phyloP scores from a whole-genome alignment of 192 early-diverging fungal genomes.

The Coemansia sp. region DNA sequence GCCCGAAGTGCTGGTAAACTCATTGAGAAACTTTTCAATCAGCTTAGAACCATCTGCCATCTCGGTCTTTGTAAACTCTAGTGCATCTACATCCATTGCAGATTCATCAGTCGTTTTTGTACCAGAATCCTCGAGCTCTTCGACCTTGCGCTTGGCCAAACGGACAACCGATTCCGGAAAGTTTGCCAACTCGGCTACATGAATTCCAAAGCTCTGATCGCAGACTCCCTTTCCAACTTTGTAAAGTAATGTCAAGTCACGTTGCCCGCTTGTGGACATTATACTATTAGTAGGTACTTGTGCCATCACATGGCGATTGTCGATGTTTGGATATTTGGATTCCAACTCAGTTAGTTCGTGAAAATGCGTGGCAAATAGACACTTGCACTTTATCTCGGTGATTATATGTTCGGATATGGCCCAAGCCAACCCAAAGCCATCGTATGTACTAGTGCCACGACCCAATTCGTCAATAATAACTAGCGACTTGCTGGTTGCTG shows the following conservation, averaged over 20 bases:
- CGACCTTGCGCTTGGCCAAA: conserved; percentile 82
- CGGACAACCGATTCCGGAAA: conserved; percentile 83
- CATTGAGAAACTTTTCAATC: conserved; percentile 52
- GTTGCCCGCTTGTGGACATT: conserved; percentile 6
- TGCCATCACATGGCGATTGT: conserved; percentile 88
- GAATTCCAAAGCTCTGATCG: conserved; percentile 98
- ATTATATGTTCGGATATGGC: conserved; percentile 80
- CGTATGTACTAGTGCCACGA: conserved; percentile 96
- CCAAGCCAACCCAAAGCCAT: conserved; percentile 98
- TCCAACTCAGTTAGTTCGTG: conserved; percentile 91
- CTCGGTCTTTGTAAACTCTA: conserved; percentile 33
- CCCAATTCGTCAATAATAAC: conserved; percentile 97
- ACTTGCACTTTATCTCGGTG: conserved; percentile 70
- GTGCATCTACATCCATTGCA: conserved; percentile 14
- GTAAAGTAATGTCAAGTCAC: conserved; percentile 87
- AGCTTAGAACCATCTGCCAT: conserved; percentile 30
- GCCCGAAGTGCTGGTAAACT: conserved; percentile 53
- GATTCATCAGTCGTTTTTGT: neutral
- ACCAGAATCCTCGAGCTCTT: conserved; percentile 82
- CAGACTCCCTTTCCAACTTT: conserved; percentile 78
- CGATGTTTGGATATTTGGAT: conserved; percentile 67
- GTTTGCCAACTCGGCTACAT: conserved; percentile 92
- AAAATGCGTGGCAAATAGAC: conserved; percentile 96
- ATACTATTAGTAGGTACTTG: conserved; percentile 43
- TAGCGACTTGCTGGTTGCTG: conserved; percentile 77